Evolutionary conservation across 805 yeast species (phyloP).

Genomic region (Henningerozyma blattae): DNA sequence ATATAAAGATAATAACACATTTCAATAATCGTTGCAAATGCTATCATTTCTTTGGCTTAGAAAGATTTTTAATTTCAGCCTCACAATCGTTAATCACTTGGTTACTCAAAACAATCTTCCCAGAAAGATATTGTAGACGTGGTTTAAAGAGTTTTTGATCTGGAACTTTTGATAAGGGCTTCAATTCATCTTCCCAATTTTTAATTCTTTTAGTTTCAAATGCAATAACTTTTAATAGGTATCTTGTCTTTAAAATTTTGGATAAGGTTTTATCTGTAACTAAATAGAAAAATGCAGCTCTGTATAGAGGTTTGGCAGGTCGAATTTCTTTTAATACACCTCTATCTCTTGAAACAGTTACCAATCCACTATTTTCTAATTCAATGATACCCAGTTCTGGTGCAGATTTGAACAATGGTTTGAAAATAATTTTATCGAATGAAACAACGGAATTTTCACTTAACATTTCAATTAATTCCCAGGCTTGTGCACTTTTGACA

Average conservation of each 20-base stretch:
- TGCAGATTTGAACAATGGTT: conserved; percentile 47
- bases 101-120: conserved; percentile 54
- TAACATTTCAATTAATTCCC: conserved; percentile 65
- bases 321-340: conserved; percentile 56
- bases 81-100: conserved; percentile 38
- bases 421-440: conserved; percentile 40
- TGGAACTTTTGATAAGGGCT: conserved; percentile 39
- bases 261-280: conserved; percentile 43
- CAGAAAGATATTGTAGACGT: conserved; percentile 54
- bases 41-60: conserved; percentile 7
- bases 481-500: conserved; percentile 72
- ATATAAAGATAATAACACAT: not conserved
- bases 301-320: conserved; percentile 78
- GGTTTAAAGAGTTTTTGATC: conserved; percentile 43
- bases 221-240: conserved; percentile 40
- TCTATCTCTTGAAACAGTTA: conserved; percentile 59
- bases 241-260: conserved; percentile 52
- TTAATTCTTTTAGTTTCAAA: conserved; percentile 52
- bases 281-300: conserved; percentile 65
- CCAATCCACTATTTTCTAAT: conserved; percentile 69
- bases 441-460: conserved; percentile 35
- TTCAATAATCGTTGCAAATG: not conserved
- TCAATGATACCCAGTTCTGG: conserved; percentile 48
- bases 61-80: conserved; percentile 26
- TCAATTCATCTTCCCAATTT: conserved; percentile 61